Evolutionary conservation across 371 early-diverging fungal genomes (phyloP), one percentile per base, ranked within the genome.

Genomic region (Nematocida sp.): DNA sequence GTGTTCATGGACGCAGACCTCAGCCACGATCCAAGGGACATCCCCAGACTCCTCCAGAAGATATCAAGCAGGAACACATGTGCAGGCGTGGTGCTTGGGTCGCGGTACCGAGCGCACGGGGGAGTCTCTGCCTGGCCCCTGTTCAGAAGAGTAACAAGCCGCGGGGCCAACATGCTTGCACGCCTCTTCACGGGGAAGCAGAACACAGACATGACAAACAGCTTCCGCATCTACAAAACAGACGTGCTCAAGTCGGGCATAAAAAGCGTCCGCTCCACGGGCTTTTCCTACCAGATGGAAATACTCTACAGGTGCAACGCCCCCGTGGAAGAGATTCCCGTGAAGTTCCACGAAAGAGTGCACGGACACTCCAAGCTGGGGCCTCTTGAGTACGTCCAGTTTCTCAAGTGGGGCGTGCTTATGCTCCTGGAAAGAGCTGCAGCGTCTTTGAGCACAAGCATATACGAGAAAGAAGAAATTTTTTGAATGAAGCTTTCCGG

Each of bases 211-310:
- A 80, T 95, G 57, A 97, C 98, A 11, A 94, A 96, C 41, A 89
- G 90, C 76, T 97, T 93, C 88, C 88, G 95, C 56, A 83, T 96
- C 46, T 97, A 97, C 85, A 92, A 91, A 83, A 92, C 89, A 79
- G 87, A 89, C 41, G 91, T 92, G 0, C 85, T 97, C 31, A 83
- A 86, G 55, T 83, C 87, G 65, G 84, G 95, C 76, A 91, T 95
- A 76, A 81, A 87, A 36, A 88, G 88, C 2, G 91, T 91, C 2
- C 85, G 88, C 23, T 89, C 93, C 40, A 91, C 92, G 81, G 96
- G 98, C 4, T 97, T 95, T 80, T 93, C 95, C 2, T 94, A 95
- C 85, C 98, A 97, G 83, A 95, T 95, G 95, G 98, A 97, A 82
- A 91, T 95, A 89, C 94, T 97, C 88, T 91, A 92, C 17, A 87